Conservation (phyloP, 2,329 filamentous ascomycete genomes). For the Venturia carpophila region DNA sequence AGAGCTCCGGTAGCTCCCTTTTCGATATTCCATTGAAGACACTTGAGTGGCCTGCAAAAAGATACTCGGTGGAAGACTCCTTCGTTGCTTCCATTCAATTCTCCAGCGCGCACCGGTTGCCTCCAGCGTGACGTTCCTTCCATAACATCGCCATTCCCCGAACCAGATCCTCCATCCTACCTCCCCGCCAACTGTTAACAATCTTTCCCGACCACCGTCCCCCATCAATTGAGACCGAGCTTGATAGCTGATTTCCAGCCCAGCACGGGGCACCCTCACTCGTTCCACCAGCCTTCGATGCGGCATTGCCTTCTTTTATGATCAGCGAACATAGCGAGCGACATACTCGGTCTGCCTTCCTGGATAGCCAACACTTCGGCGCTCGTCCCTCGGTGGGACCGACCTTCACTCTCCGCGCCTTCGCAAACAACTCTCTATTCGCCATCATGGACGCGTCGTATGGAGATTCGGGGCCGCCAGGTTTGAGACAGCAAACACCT, state of each 20-base stretch:
- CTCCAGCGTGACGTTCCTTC: conserved; percentile 1
- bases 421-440: not conserved
- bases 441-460: not conserved
- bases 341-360: not conserved
- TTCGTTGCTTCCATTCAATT: not conserved
- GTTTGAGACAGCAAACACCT: conserved; percentile 37
- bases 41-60: too few relatives aligned
- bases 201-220: not conserved
- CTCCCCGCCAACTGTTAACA: not conserved
- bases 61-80: not conserved
- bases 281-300: not conserved
- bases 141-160: not conserved
- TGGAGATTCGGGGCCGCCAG: conserved; percentile 18
- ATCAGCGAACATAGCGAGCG: conserved; percentile 10
- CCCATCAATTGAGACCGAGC: conserved; percentile 5
- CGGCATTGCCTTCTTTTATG: not conserved
- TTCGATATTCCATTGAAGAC: not conserved
- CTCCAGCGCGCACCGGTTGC: not conserved
- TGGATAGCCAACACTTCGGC: not conserved
- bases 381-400: conserved; percentile 2
- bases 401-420: not conserved
- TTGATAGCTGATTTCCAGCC: not conserved
- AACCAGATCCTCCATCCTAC: not conserved
- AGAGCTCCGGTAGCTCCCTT: not conserved
- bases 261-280: not conserved